Evolutionary conservation across 1,284 basidiomycete genomes (phyloP).

Genomic region (Anthracocystis panici-leucophaei): DNA sequence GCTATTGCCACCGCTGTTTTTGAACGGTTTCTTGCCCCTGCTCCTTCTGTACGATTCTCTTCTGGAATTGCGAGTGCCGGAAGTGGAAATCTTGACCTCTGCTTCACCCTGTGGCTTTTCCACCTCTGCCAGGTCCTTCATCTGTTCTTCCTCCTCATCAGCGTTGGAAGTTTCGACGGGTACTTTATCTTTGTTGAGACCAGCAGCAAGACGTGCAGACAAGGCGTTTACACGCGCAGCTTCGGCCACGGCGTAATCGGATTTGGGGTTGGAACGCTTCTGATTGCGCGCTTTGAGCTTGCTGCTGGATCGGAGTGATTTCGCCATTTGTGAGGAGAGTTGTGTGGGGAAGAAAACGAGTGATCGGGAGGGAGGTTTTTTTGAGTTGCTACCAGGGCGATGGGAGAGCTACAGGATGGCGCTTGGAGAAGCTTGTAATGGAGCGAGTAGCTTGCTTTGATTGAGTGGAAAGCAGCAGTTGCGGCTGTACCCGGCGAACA

Average conservation of each 20-base stretch:
- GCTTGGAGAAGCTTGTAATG: no score
- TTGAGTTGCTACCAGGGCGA: neutral
- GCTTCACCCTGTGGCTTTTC: neutral
- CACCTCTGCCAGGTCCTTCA: conserved; percentile 70
- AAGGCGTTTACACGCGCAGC: conserved; percentile 85
- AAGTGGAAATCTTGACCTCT: conserved; percentile 57
- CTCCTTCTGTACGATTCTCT: conserved; percentile 59
- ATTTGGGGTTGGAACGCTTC: conserved; percentile 79
- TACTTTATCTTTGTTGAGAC: conserved; percentile 36
- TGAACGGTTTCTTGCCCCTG: conserved; percentile 54
- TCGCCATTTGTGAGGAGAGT: no score
- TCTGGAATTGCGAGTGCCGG: conserved; percentile 55
- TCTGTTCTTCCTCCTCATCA: conserved; percentile 71
- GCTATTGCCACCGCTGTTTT: conserved; percentile 51
- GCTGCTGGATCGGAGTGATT: conserved; percentile 88
- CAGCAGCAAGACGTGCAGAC: conserved; percentile 75
- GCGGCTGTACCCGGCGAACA: no score
- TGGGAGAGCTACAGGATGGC: no score
- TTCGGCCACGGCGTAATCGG: conserved; percentile 85
- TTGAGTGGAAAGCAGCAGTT: no score
- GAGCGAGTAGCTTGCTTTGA: no score
- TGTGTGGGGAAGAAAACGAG: conserved; percentile 17
- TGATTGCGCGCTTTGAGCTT: conserved; percentile 86
- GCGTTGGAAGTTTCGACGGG: conserved; percentile 66
- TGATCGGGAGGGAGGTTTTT: neutral